These are phyloP conservation scores for Eucalyptus curtisii DNA, from an alignment of 345 rosid genomes.

Conservation along the genomic window DNA sequence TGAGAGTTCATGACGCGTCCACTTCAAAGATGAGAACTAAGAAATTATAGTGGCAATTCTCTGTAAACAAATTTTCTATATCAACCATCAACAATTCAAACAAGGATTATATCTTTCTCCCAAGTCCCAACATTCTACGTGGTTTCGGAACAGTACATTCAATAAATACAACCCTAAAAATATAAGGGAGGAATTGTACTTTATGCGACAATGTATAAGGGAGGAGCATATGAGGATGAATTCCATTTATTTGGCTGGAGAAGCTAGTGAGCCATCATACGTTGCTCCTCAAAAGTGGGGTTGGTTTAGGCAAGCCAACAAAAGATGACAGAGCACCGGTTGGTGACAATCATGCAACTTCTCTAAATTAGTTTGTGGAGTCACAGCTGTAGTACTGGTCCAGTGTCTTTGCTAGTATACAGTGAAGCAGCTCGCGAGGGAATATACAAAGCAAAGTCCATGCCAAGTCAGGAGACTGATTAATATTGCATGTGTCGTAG, in stretches of 20 bases:
- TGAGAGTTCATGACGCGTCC: background rate
- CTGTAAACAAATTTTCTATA: background rate
- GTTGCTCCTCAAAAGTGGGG: background rate
- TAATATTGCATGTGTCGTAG: conserved; percentile 79
- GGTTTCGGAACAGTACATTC: background rate
- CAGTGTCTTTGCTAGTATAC: conserved; percentile 88
- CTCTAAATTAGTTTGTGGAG: conserved; percentile 19
- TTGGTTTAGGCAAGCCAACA: background rate
- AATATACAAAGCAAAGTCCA: conserved; percentile 94
- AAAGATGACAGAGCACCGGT: background rate
- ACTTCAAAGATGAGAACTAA: background rate
- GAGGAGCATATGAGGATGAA: background rate
- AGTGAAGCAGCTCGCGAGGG: conserved; percentile 93
- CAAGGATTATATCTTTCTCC: background rate
- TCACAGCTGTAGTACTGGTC: conserved; percentile 81
- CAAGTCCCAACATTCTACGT: background rate
- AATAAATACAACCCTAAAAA: background rate
- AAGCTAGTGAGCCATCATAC: background rate
- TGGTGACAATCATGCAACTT: background rate
- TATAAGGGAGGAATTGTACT: background rate
- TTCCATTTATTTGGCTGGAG: background rate
- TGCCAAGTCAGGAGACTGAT: conserved; percentile 85
- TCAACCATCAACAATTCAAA: background rate
- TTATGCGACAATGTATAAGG: background rate
- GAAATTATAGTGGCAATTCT: background rate